Evolutionary conservation across 495 filamentous ascomycete species (phyloP).

Genomic region (Lophiotrema nucula): DNA sequence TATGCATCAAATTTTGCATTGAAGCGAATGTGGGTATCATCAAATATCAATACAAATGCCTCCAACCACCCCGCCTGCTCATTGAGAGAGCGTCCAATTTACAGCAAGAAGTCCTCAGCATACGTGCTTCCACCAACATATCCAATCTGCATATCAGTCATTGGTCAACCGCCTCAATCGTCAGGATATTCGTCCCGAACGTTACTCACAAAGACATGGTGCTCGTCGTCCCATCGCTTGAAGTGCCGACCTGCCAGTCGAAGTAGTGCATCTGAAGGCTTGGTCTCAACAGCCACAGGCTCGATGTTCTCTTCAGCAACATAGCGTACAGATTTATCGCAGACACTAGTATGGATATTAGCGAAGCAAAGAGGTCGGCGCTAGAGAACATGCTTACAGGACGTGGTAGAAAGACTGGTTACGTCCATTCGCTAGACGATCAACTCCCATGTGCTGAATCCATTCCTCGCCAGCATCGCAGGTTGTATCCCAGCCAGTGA

Average conservation of each 20-base stretch:
- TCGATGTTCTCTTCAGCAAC: conserved; percentile 88
- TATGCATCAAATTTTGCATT: no score
- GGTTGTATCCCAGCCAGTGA: conserved; percentile 80
- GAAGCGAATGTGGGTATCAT: no score
- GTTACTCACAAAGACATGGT: conserved; percentile 77
- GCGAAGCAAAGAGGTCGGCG: not conserved
- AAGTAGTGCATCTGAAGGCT: conserved; percentile 56
- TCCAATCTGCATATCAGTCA: not conserved
- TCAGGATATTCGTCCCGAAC: conserved; percentile 82
- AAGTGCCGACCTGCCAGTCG: conserved; percentile 81
- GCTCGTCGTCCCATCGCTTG: conserved; percentile 74
- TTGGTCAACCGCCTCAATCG: conserved; percentile 49
- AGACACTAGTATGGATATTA: conserved; percentile 50
- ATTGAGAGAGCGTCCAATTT: not conserved
- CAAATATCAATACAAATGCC: not conserved
- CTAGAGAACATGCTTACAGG: conserved; percentile 62
- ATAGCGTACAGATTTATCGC: conserved; percentile 69
- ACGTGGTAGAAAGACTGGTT: conserved; percentile 81
- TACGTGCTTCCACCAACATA: conserved; percentile 1
- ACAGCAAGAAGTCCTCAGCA: conserved; percentile 1
- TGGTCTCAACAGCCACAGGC: conserved; percentile 49
- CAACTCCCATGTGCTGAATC: conserved; percentile 61
- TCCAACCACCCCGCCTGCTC: not conserved
- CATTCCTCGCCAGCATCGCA: conserved; percentile 57
- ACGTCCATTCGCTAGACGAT: conserved; percentile 59